Base-by-base conservation (phyloP, 2,329 filamentous ascomycete species). In the Aureobasidium musti region DNA sequence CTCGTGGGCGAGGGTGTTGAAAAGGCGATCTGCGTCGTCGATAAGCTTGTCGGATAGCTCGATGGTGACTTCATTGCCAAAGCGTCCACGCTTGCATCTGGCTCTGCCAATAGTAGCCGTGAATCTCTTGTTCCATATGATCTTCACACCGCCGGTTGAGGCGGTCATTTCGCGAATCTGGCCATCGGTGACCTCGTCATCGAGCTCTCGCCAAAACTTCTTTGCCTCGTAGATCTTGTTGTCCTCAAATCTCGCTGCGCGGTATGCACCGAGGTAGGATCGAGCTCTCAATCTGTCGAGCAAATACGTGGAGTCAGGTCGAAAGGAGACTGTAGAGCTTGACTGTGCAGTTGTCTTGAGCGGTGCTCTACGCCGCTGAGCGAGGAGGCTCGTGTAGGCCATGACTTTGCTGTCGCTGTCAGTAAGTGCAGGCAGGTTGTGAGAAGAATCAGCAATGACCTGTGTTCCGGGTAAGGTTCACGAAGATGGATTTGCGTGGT, bases 1-100 rank as follows among this genome's bases (percentile, higher is more conserved):
- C 73, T 99, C 94, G 76, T 99, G 94, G 0, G 94, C 92, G n/a
- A 98, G 79, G 0, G 95, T 92, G 76, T 97, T 97, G 70, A 95
- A 83, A 1, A 98, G 84, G 3, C 91, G 87, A 66, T 89, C 78
- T 56, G 91, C 86, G 73, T 89, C 85, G 74, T 91, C 87, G 69
- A 98, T 92, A 53, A 97, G 88, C 75, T 96, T 96, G 63, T 91
- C 87, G 0, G 93, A 91, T 2, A 98, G 85, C 75, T 97, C 92
- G 73, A 98, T 97, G n/a, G 83, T 87, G 11, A 91, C 92, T n/a
- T n/a, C n/a, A n/a, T n/a, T n/a, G n/a, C n/a, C n/a, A n/a, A 8
- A 76, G 77, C 80, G 80, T 83, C 67, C 80, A 81, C 83, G 67
- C 81, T 82, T 35, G 81, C 82, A 33, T 82, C 76, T 50, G 47